Evolutionary conservation across 352 stramenopile species (phyloP), one percentile per base, ranked within the genome.

Genomic region (Pythium chondricola): DNA sequence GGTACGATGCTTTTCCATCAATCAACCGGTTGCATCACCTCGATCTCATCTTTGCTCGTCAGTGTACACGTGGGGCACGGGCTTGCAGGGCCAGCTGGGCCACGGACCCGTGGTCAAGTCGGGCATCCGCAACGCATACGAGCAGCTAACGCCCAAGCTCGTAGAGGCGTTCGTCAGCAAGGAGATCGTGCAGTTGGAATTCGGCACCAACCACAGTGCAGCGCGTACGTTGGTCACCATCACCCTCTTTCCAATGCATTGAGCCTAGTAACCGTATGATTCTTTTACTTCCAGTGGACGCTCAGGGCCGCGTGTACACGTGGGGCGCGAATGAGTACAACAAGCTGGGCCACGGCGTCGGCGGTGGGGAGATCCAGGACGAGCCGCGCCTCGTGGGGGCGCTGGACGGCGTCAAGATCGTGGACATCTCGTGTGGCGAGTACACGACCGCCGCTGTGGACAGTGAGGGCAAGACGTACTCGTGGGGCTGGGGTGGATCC

Each of bases 251-350:
- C 30, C 14, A n/a, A n/a, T n/a, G n/a, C n/a, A n/a, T n/a, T n/a
- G n/a, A n/a, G n/a, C n/a, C n/a, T n/a, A n/a, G n/a, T n/a, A n/a
- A n/a, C n/a, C n/a, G n/a, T n/a, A n/a, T n/a, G n/a, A n/a, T n/a
- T n/a, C n/a, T n/a, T n/a, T n/a, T n/a, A n/a, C n/a, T n/a, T n/a
- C n/a, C 52, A 91, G 80, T 93, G 35, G 78, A 92, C 31, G 73
- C 73, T 22, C 52, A 69, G 17, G 83, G 83, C 2, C 73, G 70
- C 18, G 60, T 93, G 33, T 90, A 83, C 58, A 74, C 65, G 49
- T 93, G 83, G 83, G 90, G 90, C 22, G 86, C 83, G 24, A 97
- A 97, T 61, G 83, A 97, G 55, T 90, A 95, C 61, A 83, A 76
- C 53, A 88, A 93, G 52, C 67, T 93, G 31, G 83, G 83, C 3